Evolutionary conservation across 2,329 filamentous ascomycete species (phyloP), one percentile per base, ranked within the genome.

Genomic region (Clonostachys byssicola): DNA sequence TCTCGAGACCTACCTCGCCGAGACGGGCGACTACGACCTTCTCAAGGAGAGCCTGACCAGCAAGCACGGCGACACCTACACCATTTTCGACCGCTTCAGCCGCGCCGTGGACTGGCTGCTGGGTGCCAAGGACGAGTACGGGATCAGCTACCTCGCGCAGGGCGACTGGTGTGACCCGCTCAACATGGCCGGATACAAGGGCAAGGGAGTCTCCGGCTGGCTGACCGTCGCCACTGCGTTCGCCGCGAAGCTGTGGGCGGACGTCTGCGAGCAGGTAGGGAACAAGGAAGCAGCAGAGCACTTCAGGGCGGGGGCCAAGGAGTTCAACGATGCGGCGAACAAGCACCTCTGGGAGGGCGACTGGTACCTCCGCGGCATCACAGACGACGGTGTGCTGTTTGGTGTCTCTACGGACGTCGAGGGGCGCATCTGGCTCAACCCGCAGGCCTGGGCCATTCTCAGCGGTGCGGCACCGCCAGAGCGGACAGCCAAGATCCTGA

Each of bases 101-200:
- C 70, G 73, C n/a, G 76, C 78, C 38, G 79, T 81, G 74, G 72
- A 80, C 60, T 81, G 75, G 74, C 63, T 81, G 1, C 65, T 80
- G 7, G 54, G 60, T 3, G 66, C 73, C 3, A 73, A 77, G 44
- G 78, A 81, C 51, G 57, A 69, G 18, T 72, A 76, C 5, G 77
- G 77, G 0, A 66, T 81, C 7, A 78, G 73, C 56, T 81, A 74
- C 61, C 80, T 81, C 52, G 75, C 75, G 1, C 77, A 80, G 58
- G 78, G 78, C 35, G 78, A 81, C 57, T 81, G 77, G 77, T 81
- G 78, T 52, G 78, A 81, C 50, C 78, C 77, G 5, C 78, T 81
- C 73, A 81, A 81, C 60, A 81, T 81, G 78, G 78, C 79, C n/a
- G 77, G 77, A 5, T 77, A 75, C 56, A 79, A 78, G 57, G 77